phyloP scores from a whole-genome alignment of 2,329 filamentous ascomycete species.

The Xylaria hypoxylon region DNA sequence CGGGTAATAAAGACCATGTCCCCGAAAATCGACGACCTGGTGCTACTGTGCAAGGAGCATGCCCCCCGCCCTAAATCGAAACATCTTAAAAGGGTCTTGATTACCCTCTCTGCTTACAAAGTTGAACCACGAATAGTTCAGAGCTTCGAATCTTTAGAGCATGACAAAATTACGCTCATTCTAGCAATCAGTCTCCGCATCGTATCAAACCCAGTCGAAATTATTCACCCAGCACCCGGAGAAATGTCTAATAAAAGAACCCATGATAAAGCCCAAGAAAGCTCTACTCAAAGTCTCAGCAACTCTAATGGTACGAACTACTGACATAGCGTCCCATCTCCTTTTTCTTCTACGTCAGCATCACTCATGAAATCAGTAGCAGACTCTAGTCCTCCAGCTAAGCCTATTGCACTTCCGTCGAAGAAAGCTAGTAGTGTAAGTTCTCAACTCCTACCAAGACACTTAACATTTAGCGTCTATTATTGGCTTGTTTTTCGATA shows the following conservation, averaged over 20 bases:
- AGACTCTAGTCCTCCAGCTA: too few relatives aligned
- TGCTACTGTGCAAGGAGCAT: not conserved
- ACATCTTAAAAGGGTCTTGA: not conserved
- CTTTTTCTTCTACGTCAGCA: too few relatives aligned
- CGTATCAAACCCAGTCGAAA: not conserved
- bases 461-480: too few relatives aligned
- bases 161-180: conserved; percentile 19
- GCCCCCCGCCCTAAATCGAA: not conserved
- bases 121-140: conserved; percentile 10
- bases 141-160: conserved; percentile 10
- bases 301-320: too few relatives aligned
- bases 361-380: too few relatives aligned
- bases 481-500: too few relatives aligned
- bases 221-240: not conserved
- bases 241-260: not conserved
- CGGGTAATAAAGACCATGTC: not conserved
- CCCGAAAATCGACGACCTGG: not conserved
- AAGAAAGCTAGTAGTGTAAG: too few relatives aligned
- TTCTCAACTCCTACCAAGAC: too few relatives aligned
- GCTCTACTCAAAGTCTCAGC: too few relatives aligned
- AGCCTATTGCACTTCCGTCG: too few relatives aligned
- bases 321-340: too few relatives aligned
- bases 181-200: not conserved
- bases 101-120: not conserved
- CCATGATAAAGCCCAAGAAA: too few relatives aligned